phyloP scores from a whole-genome alignment of 495 filamentous ascomycete genomes.

The Xylaria intraflava region DNA sequence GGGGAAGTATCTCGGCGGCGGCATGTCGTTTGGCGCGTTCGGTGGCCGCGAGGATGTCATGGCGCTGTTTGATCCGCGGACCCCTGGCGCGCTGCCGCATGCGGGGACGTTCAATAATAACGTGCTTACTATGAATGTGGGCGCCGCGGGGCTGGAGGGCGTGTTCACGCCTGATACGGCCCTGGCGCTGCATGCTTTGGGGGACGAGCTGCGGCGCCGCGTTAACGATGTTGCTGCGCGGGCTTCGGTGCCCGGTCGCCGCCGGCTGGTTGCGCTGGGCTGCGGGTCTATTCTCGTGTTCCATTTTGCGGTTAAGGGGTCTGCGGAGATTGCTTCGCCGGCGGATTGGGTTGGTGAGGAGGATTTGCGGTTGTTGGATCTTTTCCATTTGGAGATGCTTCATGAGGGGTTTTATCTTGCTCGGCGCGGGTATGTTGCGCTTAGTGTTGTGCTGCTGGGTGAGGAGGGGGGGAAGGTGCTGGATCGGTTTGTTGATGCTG shows the following conservation, averaged over 20 bases:
- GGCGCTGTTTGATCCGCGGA: slow-evolving; percentile 47
- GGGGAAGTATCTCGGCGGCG: slow-evolving; percentile 60
- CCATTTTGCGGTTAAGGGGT: slow-evolving; percentile 29
- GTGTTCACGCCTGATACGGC: slow-evolving; percentile 38
- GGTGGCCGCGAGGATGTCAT: slow-evolving; percentile 52
- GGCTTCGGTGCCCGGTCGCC: neutral
- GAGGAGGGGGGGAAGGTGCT: slow-evolving; percentile 37
- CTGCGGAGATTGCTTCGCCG: slow-evolving; percentile 16
- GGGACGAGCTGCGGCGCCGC: slow-evolving; percentile 29
- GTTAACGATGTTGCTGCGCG: slow-evolving; percentile 16
- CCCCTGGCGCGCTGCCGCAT: slow-evolving; percentile 34
- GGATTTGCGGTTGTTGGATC: slow-evolving; percentile 30
- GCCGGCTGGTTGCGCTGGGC: slow-evolving; percentile 33
- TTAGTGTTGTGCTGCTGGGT: slow-evolving; percentile 36
- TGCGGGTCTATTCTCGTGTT: slow-evolving; percentile 39
- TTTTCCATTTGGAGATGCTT: slow-evolving; percentile 48
- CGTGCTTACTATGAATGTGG: slow-evolving; percentile 51
- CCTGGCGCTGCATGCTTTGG: slow-evolving; percentile 31
- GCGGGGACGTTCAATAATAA: slow-evolving; percentile 68
- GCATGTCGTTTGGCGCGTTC: slow-evolving; percentile 57
- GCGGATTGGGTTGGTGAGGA: slow-evolving; percentile 21
- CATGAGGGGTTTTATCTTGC: slow-evolving; percentile 43
- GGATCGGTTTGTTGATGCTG: slow-evolving; percentile 33
- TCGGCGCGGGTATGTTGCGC: slow-evolving; percentile 34
- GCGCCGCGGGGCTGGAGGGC: slow-evolving; percentile 36